phyloP scores from a whole-genome alignment of 2,329 filamentous ascomycete species.

The Colletotrichum navitas region DNA sequence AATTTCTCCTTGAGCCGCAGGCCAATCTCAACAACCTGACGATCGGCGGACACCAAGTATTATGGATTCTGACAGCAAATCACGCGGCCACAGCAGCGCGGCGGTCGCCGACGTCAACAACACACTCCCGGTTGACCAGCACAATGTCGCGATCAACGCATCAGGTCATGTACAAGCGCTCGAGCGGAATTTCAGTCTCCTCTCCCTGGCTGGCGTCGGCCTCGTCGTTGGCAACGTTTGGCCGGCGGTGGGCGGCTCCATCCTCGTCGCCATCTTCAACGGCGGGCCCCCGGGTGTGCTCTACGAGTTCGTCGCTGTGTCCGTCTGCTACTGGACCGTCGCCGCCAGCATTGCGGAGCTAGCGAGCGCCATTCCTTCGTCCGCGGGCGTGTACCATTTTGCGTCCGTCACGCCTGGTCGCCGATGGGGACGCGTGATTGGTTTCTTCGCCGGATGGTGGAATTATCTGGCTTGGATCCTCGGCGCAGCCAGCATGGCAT shows the following conservation, averaged over 20 bases:
- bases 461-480: constrained; percentile 59
- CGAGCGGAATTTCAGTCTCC: constrained; percentile 54
- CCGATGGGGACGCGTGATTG: constrained; percentile 62
- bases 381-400: constrained; percentile 73
- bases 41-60: constrained; percentile 12
- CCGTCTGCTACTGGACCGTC: constrained; percentile 68
- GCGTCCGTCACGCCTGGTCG: constrained; percentile 68
- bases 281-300: constrained; percentile 72
- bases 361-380: constrained; percentile 71
- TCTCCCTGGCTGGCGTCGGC: constrained; percentile 57
- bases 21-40: background rate
- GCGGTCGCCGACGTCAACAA: constrained; percentile 9
- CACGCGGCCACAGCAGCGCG: background rate
- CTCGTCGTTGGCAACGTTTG: constrained; percentile 59
- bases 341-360: constrained; percentile 71
- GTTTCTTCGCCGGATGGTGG: constrained; percentile 61
- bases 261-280: constrained; percentile 67
- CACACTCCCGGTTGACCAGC: constrained; percentile 25
- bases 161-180: constrained; percentile 58
- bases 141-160: constrained; percentile 50
- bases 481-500: constrained; percentile 55
- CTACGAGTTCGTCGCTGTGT: constrained; percentile 68
- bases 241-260: constrained; percentile 59
- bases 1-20: background rate
- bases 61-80: constrained; percentile 26